These are phyloP conservation scores for Lepraria neglecta DNA, from an alignment of 495 filamentous ascomycete species.

Conservation along the genomic window DNA sequence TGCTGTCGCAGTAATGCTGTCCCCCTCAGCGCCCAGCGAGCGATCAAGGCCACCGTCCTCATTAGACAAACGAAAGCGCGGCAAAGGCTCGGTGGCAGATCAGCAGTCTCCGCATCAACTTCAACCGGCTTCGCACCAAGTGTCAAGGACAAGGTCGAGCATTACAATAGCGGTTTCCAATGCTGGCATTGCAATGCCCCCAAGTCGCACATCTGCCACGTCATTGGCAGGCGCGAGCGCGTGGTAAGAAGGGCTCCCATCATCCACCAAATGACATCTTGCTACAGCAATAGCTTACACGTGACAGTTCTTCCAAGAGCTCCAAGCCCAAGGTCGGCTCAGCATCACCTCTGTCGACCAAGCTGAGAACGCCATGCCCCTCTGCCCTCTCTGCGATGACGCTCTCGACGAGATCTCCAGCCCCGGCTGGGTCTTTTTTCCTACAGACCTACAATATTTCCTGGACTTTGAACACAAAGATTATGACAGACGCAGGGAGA, in stretches of 20 bases:
- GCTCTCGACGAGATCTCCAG: slow-evolving; percentile 9
- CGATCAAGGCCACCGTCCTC: background rate
- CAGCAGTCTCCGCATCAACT: background rate
- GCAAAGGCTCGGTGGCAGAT: background rate
- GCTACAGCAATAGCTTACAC: background rate
- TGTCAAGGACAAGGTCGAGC: background rate
- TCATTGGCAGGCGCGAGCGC: background rate
- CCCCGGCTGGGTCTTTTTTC: slow-evolving; percentile 10
- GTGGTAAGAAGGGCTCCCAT: background rate
- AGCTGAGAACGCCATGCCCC: background rate
- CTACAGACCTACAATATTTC: slow-evolving; percentile 10
- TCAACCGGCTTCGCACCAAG: background rate
- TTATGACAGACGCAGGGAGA: slow-evolving; percentile 10
- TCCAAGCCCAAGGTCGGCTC: background rate
- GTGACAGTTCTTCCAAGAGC: background rate
- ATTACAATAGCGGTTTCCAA: background rate
- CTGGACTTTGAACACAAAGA: slow-evolving; percentile 24
- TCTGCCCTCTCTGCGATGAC: background rate
- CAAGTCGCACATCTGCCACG: background rate
- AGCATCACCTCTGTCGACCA: background rate
- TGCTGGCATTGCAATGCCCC: background rate
- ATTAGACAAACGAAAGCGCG: background rate
- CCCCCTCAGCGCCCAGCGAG: background rate
- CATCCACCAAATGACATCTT: background rate
- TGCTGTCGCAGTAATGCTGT: background rate